Evolutionary conservation across 306 rosid species (phyloP), one percentile per base, ranked within the genome.

Genomic region (Quercus alba): DNA sequence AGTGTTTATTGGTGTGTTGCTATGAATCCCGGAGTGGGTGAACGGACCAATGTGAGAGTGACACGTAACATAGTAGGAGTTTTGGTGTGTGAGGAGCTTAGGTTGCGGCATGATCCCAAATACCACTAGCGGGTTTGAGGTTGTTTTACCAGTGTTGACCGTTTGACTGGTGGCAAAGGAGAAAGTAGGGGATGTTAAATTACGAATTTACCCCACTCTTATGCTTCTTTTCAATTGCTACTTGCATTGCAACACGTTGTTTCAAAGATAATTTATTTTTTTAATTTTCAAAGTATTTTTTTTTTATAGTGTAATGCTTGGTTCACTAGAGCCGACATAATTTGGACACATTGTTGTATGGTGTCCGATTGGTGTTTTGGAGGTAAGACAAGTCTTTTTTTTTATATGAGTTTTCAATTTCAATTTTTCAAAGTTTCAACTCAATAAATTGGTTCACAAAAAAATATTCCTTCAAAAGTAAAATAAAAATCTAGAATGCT

Each of bases 21-120:
- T 88, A 90, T 90, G 97, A 91, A 95, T 95, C 97, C 99, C 96
- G 90, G 89, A 89, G 98, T 88, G 80, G 69, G 6, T 56, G 6
- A 63, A 80, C 19, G 31, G 5, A 1, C 96, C 66, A 91, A 90
- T 89, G 13, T 56, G 5, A 11, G 4, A 0, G 0, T 5, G 90
- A 85, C 99, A 95, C 99, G 97, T 91, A 58, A 31, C 0, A 0
- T 6, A 6, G 52, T 68, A 77, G 79, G 71, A 64, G 70, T 9
- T 69, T 82, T 82, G 58, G 78, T 13, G 21, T 41, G 21, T 31
- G 19, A 14, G 64, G 69, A 35, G 70, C 76, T 69, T 49, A 62
- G 77, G 77, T 74, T 70, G 28, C 63, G 88, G 77, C 77, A 81
- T 72, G 78, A 56, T 78, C 81, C 79, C n/a, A 7, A 73, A 83